phyloP scores from a whole-genome alignment of 2,329 filamentous ascomycete genomes.

The Ophiostoma ulmi region DNA sequence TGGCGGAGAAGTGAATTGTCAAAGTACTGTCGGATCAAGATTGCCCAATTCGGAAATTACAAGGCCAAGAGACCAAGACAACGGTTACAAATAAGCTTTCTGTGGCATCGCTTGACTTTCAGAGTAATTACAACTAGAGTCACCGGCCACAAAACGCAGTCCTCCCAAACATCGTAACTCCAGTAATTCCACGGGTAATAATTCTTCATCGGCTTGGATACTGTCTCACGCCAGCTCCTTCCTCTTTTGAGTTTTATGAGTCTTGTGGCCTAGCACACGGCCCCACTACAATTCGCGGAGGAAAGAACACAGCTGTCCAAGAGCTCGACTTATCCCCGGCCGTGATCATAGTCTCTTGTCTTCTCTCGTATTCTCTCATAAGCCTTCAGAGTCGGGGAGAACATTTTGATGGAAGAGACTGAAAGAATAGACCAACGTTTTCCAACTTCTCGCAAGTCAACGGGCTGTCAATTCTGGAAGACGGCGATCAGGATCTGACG shows the following conservation, averaged over 20 bases:
- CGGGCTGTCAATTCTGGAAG: not conserved
- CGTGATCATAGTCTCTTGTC: not conserved
- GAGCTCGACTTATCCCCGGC: slow-evolving; percentile 5
- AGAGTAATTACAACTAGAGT: not conserved
- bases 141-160: not conserved
- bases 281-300: not conserved
- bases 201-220: not conserved
- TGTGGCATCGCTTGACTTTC: not conserved
- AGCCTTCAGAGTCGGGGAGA: too few relatives aligned
- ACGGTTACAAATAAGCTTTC: not conserved
- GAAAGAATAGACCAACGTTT: too few relatives aligned
- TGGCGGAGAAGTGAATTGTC: not conserved
- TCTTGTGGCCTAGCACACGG: not conserved
- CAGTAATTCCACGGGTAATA: not conserved
- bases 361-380: not conserved
- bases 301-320: not conserved
- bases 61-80: not conserved
- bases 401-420: too few relatives aligned
- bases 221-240: not conserved
- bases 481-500: not conserved
- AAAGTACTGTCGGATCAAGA: not conserved
- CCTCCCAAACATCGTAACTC: not conserved
- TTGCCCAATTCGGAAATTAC: not conserved
- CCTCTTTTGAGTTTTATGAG: not conserved
- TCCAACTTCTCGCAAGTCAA: not conserved